These are phyloP conservation scores for Suillus discolor DNA, from an alignment of 768 basidiomycete genomes.

Conservation along the genomic window DNA sequence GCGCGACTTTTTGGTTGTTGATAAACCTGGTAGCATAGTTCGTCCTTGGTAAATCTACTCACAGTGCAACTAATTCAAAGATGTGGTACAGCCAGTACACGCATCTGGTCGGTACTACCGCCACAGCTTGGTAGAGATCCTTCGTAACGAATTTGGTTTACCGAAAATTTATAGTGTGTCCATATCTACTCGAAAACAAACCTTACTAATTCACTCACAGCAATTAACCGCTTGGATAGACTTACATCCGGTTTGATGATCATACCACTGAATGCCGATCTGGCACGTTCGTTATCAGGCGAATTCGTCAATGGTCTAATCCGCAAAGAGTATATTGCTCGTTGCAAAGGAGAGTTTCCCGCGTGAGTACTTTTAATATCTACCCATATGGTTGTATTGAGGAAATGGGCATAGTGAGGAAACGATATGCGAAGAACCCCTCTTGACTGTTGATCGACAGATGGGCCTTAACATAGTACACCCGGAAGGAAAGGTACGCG, in stretches of 20 bases:
- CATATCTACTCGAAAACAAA: conserved; percentile 1
- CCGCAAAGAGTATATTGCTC: conserved; percentile 90
- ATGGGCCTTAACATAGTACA: conserved; percentile 97
- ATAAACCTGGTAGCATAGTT: conserved; percentile 97
- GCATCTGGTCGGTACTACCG: conserved; percentile 88
- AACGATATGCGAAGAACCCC: conserved; percentile 79
- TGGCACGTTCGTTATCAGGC: conserved; percentile 69
- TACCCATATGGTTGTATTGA: neutral
- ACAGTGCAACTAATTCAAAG: neutral
- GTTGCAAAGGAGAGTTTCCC: conserved; percentile 85
- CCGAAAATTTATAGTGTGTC: conserved; percentile 81
- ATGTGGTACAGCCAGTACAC: conserved; percentile 75
- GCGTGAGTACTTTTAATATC: conserved; percentile 52
- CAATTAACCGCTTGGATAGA: conserved; percentile 92
- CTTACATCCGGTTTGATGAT: conserved; percentile 97
- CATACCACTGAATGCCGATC: conserved; percentile 69
- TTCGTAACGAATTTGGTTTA: conserved; percentile 82
- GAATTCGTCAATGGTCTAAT: conserved; percentile 86
- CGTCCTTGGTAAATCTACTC: conserved; percentile 37
- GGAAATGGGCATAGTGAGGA: conserved; percentile 56
- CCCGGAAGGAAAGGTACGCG: conserved; percentile 75
- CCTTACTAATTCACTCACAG: conserved; percentile 40
- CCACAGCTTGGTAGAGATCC: conserved; percentile 86
- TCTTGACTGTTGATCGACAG: conserved; percentile 92
- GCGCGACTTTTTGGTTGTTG: conserved; percentile 85